Conservation (phyloP, 83 land plant genomes). For the Picea abies region DNA sequence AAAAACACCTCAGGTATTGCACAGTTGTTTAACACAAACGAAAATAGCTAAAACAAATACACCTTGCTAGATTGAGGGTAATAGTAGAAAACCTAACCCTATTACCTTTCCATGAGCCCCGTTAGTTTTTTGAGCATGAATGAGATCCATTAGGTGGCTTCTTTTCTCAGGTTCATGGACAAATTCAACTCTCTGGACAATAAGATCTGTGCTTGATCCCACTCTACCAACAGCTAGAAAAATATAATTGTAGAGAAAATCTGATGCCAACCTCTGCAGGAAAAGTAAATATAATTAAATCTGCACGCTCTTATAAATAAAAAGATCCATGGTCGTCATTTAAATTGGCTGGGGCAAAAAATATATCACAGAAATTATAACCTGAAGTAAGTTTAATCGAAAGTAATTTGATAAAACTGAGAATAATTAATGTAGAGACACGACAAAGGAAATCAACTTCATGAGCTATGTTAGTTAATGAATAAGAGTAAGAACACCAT, state of each 20-base stretch:
- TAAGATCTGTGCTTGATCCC: slow-evolving; percentile 97
- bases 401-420: background rate
- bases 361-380: background rate
- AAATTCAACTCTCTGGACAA: slow-evolving; percentile 90
- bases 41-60: no score
- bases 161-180: slow-evolving; percentile 83
- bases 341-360: background rate
- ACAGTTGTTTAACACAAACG: background rate
- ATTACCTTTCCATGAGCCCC: slow-evolving; percentile 70
- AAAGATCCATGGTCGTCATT: background rate
- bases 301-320: background rate
- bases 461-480: background rate
- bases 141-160: slow-evolving; percentile 90
- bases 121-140: slow-evolving; percentile 81
- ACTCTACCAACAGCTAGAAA: slow-evolving; percentile 98
- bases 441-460: no score
- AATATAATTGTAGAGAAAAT: slow-evolving; percentile 83
- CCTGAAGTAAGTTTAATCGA: background rate
- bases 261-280: slow-evolving; percentile 91
- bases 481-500: background rate
- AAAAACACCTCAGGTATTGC: background rate
- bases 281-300: background rate
- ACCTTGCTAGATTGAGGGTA: background rate
- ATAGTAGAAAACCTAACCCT: background rate
- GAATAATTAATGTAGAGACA: background rate